Percentiles rank a stretch among this genome's conserved stretches.
Evolutionary conservation across 805 yeast species (phyloP).

Genomic region (Cyberlindnera galapagoensis): DNA sequence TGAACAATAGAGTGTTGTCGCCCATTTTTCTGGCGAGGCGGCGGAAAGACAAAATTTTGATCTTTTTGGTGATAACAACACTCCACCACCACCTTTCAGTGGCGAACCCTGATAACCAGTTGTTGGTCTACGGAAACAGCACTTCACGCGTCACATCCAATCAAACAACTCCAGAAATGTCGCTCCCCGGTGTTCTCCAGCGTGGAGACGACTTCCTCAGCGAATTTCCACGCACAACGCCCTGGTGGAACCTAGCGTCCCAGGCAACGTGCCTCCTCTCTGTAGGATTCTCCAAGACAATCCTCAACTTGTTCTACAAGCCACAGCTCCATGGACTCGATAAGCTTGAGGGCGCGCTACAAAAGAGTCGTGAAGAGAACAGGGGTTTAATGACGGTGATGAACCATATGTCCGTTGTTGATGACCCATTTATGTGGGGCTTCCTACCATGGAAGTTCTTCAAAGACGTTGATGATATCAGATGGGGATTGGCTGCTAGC

Average conservation of each 20-base stretch:
- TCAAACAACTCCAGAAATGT: too few species aligned
- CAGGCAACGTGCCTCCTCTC: slow-evolving; percentile 62
- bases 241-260: slow-evolving; percentile 62
- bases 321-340: slow-evolving; percentile 59
- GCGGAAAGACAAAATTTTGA: too few species aligned
- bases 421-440: slow-evolving; percentile 90
- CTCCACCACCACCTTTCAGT: too few species aligned
- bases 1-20: too few species aligned
- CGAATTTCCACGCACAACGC: slow-evolving; percentile 52
- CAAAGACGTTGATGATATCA: slow-evolving; percentile 52
- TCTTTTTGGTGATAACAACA: too few species aligned
- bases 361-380: slow-evolving; percentile 57
- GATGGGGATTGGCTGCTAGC: slow-evolving; percentile 95
- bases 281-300: slow-evolving; percentile 55
- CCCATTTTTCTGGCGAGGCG: too few species aligned
- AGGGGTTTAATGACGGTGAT: slow-evolving; percentile 77
- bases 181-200: slow-evolving; percentile 57
- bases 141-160: too few species aligned
- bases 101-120: too few species aligned
- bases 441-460: slow-evolving; percentile 69
- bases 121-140: too few species aligned
- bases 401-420: slow-evolving; percentile 90
- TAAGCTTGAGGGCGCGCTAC: slow-evolving; percentile 55
- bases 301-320: slow-evolving; percentile 55
- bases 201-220: slow-evolving; percentile 68